These are phyloP conservation scores for Trichoderma aggressivum DNA, from an alignment of 2,329 filamentous ascomycete species.

Conservation along the genomic window DNA sequence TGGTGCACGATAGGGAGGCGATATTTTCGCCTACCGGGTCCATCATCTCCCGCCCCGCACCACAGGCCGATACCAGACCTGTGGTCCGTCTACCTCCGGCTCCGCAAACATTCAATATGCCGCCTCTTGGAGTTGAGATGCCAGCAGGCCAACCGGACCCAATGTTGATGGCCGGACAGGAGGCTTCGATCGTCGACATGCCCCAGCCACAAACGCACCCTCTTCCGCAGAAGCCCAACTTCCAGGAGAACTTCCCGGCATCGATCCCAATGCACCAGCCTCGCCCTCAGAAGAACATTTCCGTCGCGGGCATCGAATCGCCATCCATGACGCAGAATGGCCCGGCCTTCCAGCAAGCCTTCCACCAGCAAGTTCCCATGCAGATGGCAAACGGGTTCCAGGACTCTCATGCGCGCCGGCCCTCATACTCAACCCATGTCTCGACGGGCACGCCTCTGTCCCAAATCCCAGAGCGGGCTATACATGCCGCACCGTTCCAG, in stretches of 20 bases:
- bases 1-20: slow-evolving; percentile 59
- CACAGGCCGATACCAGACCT: slow-evolving; percentile 63
- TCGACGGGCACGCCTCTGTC: slow-evolving; percentile 78
- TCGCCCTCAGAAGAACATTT: slow-evolving; percentile 89
- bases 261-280: slow-evolving; percentile 84
- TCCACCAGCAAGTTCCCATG: slow-evolving; percentile 89
- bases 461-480: slow-evolving; percentile 87
- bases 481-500: slow-evolving; percentile 88
- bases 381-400: slow-evolving; percentile 61
- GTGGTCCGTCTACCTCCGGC: slow-evolving; percentile 79
- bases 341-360: slow-evolving; percentile 84
- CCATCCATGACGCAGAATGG: slow-evolving; percentile 58
- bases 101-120: slow-evolving; percentile 30
- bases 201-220: slow-evolving; percentile 57
- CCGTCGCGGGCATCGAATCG: slow-evolving; percentile 87
- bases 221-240: slow-evolving; percentile 55
- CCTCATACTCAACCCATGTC: slow-evolving; percentile 67
- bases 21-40: slow-evolving; percentile 80
- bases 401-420: slow-evolving; percentile 62
- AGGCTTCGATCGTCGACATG: slow-evolving; percentile 48
- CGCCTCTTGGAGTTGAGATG: slow-evolving; percentile 23
- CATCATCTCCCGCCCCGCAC: slow-evolving; percentile 64
- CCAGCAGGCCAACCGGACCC: slow-evolving; percentile 23
- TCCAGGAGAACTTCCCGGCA: slow-evolving; percentile 52
- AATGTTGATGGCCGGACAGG: slow-evolving; percentile 17